Evolutionary conservation across 2,329 filamentous ascomycete species (phyloP).

Genomic region (Tothia fuscella): DNA sequence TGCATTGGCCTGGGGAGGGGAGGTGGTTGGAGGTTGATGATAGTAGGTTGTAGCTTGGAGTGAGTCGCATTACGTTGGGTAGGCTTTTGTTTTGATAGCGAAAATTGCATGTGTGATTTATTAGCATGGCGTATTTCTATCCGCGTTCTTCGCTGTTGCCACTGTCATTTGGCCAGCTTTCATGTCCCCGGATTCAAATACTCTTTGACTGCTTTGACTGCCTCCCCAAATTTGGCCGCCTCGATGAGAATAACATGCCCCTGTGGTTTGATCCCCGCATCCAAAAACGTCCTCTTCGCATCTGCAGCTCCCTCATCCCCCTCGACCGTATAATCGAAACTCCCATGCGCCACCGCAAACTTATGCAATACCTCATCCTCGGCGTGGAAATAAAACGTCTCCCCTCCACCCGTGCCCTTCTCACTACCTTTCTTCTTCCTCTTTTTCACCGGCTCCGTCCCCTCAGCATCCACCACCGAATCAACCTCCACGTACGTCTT

Average conservation of each 20-base stretch:
- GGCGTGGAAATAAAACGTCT: slow-evolving; percentile 76
- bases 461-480: slow-evolving; percentile 56
- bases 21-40: slow-evolving; percentile 59
- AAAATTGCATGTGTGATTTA: no score
- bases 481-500: slow-evolving; percentile 87
- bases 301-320: slow-evolving; percentile 69
- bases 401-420: slow-evolving; percentile 32
- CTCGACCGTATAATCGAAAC: slow-evolving; percentile 68
- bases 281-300: slow-evolving; percentile 88
- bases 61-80: no score
- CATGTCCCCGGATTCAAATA: slow-evolving; percentile 53
- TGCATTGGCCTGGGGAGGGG: slow-evolving; percentile 66
- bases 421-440: slow-evolving; percentile 35
- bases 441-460: slow-evolving; percentile 27
- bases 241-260: slow-evolving; percentile 84
- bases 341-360: slow-evolving; percentile 57
- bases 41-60: no score
- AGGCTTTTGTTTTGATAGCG: no score
- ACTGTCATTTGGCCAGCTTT: no score
- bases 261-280: slow-evolving; percentile 73
- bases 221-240: slow-evolving; percentile 59
- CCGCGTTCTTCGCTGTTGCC: no score
- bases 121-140: no score
- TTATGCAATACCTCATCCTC: slow-evolving; percentile 85
- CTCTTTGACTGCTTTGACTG: slow-evolving; percentile 63